These are phyloP conservation scores for Xylona heveae DNA, from an alignment of 495 filamentous ascomycete species.

Conservation along the genomic window DNA sequence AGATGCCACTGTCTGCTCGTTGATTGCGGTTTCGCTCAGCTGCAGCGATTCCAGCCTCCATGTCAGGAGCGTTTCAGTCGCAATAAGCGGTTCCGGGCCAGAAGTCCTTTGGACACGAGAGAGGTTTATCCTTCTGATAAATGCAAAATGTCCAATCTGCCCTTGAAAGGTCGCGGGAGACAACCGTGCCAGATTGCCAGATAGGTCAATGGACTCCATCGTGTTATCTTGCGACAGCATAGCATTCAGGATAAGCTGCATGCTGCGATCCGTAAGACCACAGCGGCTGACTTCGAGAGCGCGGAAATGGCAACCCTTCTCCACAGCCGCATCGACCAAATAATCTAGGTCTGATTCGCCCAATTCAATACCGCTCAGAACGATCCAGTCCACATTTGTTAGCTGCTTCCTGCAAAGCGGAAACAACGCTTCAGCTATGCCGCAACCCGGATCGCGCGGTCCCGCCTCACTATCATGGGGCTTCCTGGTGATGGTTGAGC, in stretches of 20 bases:
- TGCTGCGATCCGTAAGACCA: slow-evolving; percentile 37
- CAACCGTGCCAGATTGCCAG: slow-evolving; percentile 51
- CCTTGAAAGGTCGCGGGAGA: slow-evolving; percentile 39
- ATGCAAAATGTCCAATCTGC: slow-evolving; percentile 44
- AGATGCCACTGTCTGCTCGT: slow-evolving; percentile 31
- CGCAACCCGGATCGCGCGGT: slow-evolving; percentile 44
- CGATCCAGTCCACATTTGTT: slow-evolving; percentile 65
- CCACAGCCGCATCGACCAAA: slow-evolving; percentile 41
- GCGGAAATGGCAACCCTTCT: slow-evolving; percentile 41
- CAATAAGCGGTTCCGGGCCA: slow-evolving; percentile 39
- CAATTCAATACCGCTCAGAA: slow-evolving; percentile 63
- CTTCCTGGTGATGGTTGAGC: slow-evolving; percentile 28
- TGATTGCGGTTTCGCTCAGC: slow-evolving; percentile 39
- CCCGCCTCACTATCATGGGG: slow-evolving; percentile 25
- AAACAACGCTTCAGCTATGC: slow-evolving; percentile 59
- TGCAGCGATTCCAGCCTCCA: slow-evolving; percentile 61
- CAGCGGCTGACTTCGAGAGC: slow-evolving; percentile 70
- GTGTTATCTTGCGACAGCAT: slow-evolving; percentile 45
- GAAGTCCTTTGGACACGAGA: slow-evolving; percentile 43
- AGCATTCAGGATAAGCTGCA: slow-evolving; percentile 33
- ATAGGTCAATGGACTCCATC: slow-evolving; percentile 57
- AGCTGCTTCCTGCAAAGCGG: slow-evolving; percentile 49
- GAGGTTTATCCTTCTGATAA: slow-evolving; percentile 48
- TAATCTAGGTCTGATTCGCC: slow-evolving; percentile 58
- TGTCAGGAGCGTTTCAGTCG: slow-evolving; percentile 40